phyloP scores from a whole-genome alignment of 805 yeast species.

The Teunomyces lycoperdinae region DNA sequence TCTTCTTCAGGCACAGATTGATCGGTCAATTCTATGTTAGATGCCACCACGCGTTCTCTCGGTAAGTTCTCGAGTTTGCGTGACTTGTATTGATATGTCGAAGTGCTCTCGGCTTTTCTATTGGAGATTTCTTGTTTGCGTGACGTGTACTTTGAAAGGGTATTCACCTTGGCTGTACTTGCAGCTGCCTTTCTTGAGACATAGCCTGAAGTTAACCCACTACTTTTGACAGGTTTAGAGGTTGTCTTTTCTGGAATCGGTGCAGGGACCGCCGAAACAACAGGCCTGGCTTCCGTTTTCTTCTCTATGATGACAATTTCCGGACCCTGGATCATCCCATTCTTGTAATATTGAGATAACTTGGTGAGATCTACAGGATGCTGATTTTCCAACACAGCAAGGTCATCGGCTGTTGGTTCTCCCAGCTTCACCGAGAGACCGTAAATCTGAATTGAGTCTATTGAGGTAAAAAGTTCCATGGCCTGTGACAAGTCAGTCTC shows the following conservation, averaged over 20 bases:
- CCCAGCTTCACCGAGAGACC: constrained; percentile 21
- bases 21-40: constrained; percentile 11
- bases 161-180: constrained; percentile 9
- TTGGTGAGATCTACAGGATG: constrained; percentile 13
- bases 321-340: constrained; percentile 37
- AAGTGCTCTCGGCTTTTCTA: background rate
- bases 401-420: constrained; percentile 11
- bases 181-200: constrained; percentile 17
- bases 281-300: background rate
- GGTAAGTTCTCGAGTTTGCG: constrained; percentile 32
- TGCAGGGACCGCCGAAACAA: background rate
- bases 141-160: constrained; percentile 16
- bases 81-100: constrained; percentile 30
- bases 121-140: constrained; percentile 12
- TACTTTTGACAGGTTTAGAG: constrained; percentile 5
- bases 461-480: constrained; percentile 22
- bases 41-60: constrained; percentile 36
- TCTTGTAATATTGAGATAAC: constrained; percentile 16
- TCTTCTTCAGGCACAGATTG: constrained; percentile 5
- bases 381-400: constrained; percentile 17
- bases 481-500: constrained; percentile 22
- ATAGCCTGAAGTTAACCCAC: constrained; percentile 24
- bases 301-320: constrained; percentile 8
- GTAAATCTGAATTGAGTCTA: constrained; percentile 39
- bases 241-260: background rate